These are phyloP conservation scores for Dictyostelium firmibasis DNA, from an alignment of 78 protist species.

Conservation along the genomic window DNA sequence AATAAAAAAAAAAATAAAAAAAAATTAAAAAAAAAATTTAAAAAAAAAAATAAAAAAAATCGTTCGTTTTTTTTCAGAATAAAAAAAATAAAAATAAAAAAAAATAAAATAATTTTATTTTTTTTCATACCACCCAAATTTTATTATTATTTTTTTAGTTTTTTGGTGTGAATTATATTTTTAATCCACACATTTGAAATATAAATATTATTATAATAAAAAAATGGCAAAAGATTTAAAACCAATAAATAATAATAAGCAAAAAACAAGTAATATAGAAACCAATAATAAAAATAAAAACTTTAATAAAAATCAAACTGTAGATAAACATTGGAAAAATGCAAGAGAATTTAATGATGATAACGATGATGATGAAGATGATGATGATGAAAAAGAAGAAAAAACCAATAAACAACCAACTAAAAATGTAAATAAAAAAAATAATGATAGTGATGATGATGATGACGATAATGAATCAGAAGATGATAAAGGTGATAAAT, in stretches of 20 bases:
- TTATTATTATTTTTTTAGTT: neutral
- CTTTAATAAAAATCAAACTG: neutral
- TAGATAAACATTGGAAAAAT: slow-evolving; percentile 36
- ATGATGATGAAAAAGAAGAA: neutral
- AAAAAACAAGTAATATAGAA: neutral
- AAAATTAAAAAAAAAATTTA: neutral
- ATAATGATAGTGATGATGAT: neutral
- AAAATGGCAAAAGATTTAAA: neutral
- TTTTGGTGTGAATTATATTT: neutral
- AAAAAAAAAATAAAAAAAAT: neutral
- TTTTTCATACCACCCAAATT: neutral
- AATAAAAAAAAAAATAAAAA: neutral
- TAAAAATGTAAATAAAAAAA: neutral
- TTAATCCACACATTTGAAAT: neutral
- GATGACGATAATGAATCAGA: neutral
- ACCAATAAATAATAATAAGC: neutral
- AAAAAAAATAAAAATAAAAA: neutral
- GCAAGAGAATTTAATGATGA: neutral
- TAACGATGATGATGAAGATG: neutral
- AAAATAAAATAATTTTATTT: neutral
- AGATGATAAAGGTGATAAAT: neutral
- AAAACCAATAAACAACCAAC: neutral
- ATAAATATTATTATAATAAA: neutral
- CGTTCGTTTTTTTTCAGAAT: neutral
- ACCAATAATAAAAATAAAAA: neutral